Evolutionary conservation across 768 basidiomycete genomes (phyloP).

Genomic region (Lactifluus rugatus): DNA sequence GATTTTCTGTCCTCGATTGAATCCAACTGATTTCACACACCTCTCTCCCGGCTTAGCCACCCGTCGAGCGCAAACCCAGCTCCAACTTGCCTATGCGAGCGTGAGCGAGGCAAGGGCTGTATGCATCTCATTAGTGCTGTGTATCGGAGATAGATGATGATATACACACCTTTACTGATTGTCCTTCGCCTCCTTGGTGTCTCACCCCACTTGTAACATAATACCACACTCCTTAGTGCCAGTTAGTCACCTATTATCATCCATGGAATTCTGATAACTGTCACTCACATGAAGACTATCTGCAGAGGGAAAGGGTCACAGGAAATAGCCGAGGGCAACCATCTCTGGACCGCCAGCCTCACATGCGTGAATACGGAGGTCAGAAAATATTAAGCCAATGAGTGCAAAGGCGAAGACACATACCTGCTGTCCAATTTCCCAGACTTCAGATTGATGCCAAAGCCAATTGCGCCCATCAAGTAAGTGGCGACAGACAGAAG

Average conservation of each 20-base stretch:
- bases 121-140: no score
- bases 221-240: neutral
- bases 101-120: no score
- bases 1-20: no score
- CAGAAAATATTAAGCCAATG: neutral
- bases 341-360: constrained; percentile 79
- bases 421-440: constrained; percentile 87
- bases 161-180: no score
- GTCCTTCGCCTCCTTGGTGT: no score
- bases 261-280: neutral
- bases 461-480: constrained; percentile 91
- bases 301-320: constrained; percentile 32
- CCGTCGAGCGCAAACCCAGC: no score
- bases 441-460: constrained; percentile 64
- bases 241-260: neutral
- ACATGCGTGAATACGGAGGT: constrained; percentile 27
- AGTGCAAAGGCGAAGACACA: neutral
- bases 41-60: no score
- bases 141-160: no score
- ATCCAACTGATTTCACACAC: no score
- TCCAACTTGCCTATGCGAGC: no score
- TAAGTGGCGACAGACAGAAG: constrained; percentile 86
- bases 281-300: no score
- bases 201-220: no score
- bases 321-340: constrained; percentile 67